Conservation (phyloP, 164 flowering plant species). For the Echeveria elegans region DNA sequence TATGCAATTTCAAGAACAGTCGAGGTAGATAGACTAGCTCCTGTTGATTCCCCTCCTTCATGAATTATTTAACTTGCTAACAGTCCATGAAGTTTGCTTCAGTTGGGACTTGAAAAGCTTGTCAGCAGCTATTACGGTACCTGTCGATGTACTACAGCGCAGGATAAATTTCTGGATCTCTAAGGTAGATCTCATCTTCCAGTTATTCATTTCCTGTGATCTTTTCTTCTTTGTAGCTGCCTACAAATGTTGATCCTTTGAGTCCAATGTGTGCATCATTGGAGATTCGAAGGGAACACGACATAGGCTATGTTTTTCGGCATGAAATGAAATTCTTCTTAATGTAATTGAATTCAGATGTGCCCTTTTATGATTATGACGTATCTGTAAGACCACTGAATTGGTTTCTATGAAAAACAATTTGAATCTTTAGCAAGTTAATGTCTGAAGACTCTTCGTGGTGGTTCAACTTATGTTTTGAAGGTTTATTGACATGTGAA, state of each 20-base stretch:
- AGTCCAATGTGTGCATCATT: too few relatives aligned
- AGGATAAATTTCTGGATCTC: conserved; percentile 88
- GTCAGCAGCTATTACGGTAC: conserved; percentile 72
- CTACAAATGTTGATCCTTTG: too few relatives aligned
- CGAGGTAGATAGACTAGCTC: conserved; percentile 36
- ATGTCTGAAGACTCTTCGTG: background rate
- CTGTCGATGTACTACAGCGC: conserved; percentile 63
- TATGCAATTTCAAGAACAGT: conserved; percentile 81
- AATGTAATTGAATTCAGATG: background rate
- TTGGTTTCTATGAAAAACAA: too few relatives aligned
- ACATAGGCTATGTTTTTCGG: background rate
- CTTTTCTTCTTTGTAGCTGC: too few relatives aligned
- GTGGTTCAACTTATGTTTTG: background rate
- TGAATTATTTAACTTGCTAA: background rate
- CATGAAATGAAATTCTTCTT: background rate
- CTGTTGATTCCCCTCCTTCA: background rate
- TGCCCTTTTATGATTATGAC: too few relatives aligned
- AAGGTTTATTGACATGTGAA: background rate
- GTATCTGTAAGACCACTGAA: too few relatives aligned
- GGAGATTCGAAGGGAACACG: too few relatives aligned
- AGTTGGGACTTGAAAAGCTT: conserved; percentile 89
- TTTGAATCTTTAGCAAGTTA: too few relatives aligned
- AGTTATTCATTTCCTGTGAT: background rate
- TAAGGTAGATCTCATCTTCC: conserved; percentile 40
- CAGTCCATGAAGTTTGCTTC: conserved; percentile 16